Evolutionary conservation across 345 rosid species (phyloP).

Genomic region (Aquilaria malaccensis): DNA sequence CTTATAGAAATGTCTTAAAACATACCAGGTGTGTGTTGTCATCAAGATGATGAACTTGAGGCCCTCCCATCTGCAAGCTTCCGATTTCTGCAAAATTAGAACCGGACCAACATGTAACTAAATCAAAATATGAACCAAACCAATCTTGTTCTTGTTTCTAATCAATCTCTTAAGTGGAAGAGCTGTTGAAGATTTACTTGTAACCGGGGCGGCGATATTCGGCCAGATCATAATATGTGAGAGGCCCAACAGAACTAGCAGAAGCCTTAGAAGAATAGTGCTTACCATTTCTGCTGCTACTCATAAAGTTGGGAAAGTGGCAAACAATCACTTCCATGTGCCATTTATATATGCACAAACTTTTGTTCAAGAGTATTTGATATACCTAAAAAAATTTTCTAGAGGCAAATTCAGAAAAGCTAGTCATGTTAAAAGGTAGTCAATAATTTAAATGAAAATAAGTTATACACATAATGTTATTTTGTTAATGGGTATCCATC

Average conservation of each 20-base stretch:
- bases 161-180: background rate
- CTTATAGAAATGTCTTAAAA: background rate
- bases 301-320: background rate
- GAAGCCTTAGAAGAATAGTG: constrained; percentile 18
- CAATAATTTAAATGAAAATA: background rate
- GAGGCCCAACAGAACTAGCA: constrained; percentile 26
- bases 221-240: constrained; percentile 21
- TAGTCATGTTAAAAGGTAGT: constrained; percentile 17
- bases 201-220: constrained; percentile 26
- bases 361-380: constrained; percentile 7
- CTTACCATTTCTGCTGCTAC: constrained; percentile 30
- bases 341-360: constrained; percentile 9
- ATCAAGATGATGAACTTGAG: constrained; percentile 19
- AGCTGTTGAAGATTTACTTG: constrained; percentile 29
- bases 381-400: background rate
- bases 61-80: constrained; percentile 24
- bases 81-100: constrained; percentile 29
- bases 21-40: constrained; percentile 15
- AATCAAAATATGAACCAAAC: background rate
- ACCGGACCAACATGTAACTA: background rate
- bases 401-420: background rate
- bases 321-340: constrained; percentile 12
- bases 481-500: background rate
- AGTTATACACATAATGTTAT: constrained; percentile 1
- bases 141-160: too few relatives aligned